Base-by-base conservation (phyloP, 345 rosid species). In the Trapa bicornis region DNA sequence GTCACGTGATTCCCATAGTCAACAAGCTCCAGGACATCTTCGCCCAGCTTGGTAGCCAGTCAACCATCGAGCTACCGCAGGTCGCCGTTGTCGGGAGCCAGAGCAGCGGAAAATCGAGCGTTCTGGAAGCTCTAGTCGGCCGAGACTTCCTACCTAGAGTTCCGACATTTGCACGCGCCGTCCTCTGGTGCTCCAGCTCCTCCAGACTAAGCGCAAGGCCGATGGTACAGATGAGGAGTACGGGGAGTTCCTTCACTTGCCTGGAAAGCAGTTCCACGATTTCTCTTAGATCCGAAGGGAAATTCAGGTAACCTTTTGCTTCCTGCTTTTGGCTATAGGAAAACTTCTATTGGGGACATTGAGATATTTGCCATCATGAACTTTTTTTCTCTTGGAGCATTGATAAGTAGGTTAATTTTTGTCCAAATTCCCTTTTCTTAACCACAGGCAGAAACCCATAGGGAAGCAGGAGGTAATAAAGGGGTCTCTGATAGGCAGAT, bases 51-150 rank as follows among this genome's bases (percentile, higher is more conserved):
- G 97, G 96, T 41, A 87, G 85, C 76, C 96, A 91, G 65, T 87
- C 96, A 47, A 80, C 89, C 61, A 91, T 95, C 75, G 94, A 86
- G 81, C 88, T 95, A 58, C 99, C 99, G 73, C 99, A 95, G 77
- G 99, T 95, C 65, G 96, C 96, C n/a, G 99, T 91, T 50, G 96
- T 95, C n/a, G 99, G 99, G 0, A 91, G 96, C 75, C 99, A 95
- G 79, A 89, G 97, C 76, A 95, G 99, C 75, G 99, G 99, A 39
- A 95, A 95, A 83, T 91, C 97, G 17, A 91, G 97, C 82, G 99
- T 95, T 36, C 88, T 95, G 15, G 99, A 95, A 76, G 84, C 99
- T 0, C 96, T 95, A 54, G 99, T 95, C 37, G 99, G 99, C 53
- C 87, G 99, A 5, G 97, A 95, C 65, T 95, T 95, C 81, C 80